Base-by-base conservation (phyloP, 139 green algal genomes). In the Coelastrella sp. region DNA sequence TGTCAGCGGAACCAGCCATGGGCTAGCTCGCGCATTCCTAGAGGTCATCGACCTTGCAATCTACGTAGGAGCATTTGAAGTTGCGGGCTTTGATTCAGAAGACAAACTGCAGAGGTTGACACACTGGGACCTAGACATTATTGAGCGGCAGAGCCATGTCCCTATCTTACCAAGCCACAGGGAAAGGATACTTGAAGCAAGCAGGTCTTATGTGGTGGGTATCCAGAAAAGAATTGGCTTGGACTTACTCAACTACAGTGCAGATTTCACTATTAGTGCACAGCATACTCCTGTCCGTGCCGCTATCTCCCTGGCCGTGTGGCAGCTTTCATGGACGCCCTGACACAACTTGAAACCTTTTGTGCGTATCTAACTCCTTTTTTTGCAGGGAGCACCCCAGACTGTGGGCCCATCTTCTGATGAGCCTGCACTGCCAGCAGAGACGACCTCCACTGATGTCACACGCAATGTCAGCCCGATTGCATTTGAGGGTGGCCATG, bases 131-230 rank as follows among this genome's bases (percentile, higher is more conserved):
- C 73, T 89, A 19, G 85, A 89, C 57, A 23, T 8, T 3, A 54
- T 89, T 13, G 6, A 82, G 58, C 10, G 22, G 19, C 22, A 73
- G 8, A 74, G 58, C 22, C 57, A 75, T 32, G 71, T 89, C 20
- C 85, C 85, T 59, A 75, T 89, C 22, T 22, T 89, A 20, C 85
- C 85, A 17, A 65, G 13, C 5, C 85, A 89, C 57, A 61, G 73
- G n/a, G 73, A 60, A 4, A 59, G n/a, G 17, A 83, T 89, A 7
- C 73, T 89, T 7, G 85, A n/a, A 23, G 85, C 84, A 56, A 89
- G 84, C 84, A 47, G 19, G 32, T 79, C 32, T 17, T n/a, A 32
- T 23, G 22, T 57, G 16, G 17, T 76, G 68, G 5, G 16, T n/a
- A 22, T n/a, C 17, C 7, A 8, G 22, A 76, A 32, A 76, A 4